A percentile compares a stretch with the other conserved stretches of the same genome.
Conservation (phyloP, 2,329 filamentous ascomycete species). For the Colletotrichum chlorophyti region DNA sequence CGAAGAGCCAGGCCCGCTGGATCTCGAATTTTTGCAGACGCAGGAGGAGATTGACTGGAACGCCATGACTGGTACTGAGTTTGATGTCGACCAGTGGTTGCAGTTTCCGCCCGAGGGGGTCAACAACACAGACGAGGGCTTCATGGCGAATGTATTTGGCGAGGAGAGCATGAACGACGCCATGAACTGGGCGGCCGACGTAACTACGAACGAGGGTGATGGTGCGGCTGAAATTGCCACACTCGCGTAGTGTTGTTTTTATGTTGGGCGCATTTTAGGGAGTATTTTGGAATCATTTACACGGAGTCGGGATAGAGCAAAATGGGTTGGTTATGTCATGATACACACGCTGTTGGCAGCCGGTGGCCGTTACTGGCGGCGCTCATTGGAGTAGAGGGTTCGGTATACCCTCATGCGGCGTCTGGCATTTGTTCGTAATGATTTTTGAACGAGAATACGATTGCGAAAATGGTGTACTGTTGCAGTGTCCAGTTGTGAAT, state of each 20-base stretch:
- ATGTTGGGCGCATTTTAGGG: constrained; percentile 5
- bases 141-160: constrained; percentile 42
- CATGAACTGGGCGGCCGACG: constrained; percentile 30
- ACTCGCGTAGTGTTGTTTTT: constrained; percentile 4
- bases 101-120: constrained; percentile 61
- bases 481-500: neutral
- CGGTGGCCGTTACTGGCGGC: neutral
- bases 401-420: constrained; percentile 24
- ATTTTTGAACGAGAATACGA: constrained; percentile 3
- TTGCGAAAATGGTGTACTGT: neutral
- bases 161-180: constrained; percentile 31
- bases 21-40: constrained; percentile 54
- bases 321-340: constrained; percentile 8
- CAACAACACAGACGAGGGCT: constrained; percentile 44
- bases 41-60: constrained; percentile 62
- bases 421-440: neutral
- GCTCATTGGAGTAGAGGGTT: constrained; percentile 24
- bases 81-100: constrained; percentile 66
- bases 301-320: constrained; percentile 26
- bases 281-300: constrained; percentile 23
- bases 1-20: constrained; percentile 48
- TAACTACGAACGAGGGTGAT: constrained; percentile 4
- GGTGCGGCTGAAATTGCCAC: constrained; percentile 14
- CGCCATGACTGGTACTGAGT: constrained; percentile 56
- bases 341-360: constrained; percentile 12